A percentile compares a stretch with the other conserved stretches of the same genome.
Evolutionary conservation across 345 rosid genomes (phyloP).

Genomic region (Moricandia moricandioides): DNA sequence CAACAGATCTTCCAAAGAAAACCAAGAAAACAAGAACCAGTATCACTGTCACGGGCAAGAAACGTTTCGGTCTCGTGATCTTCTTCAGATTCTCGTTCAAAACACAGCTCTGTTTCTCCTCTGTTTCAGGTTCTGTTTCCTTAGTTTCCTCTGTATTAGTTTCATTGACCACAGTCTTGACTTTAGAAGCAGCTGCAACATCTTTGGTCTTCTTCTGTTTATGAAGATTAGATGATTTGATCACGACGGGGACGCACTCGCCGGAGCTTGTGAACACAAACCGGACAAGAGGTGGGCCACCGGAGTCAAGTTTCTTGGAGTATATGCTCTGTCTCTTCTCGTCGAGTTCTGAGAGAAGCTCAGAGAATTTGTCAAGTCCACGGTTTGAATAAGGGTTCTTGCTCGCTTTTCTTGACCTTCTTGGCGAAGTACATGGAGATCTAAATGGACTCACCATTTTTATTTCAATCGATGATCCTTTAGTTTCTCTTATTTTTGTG

Average conservation of each 20-base stretch:
- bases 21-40: conserved; percentile 55
- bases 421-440: conserved; percentile 40
- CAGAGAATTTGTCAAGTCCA: conserved; percentile 74
- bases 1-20: conserved; percentile 62
- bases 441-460: conserved; percentile 28
- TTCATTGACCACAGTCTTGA: conserved; percentile 24
- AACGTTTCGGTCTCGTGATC: conserved; percentile 45
- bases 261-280: conserved; percentile 47
- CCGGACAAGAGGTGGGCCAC: conserved; percentile 51
- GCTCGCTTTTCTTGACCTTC: conserved; percentile 40
- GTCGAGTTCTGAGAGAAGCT: conserved; percentile 57
- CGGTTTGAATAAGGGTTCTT: conserved; percentile 70
- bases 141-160: conserved; percentile 19
- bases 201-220: conserved; percentile 19
- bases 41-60: conserved; percentile 49
- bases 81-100: conserved; percentile 30
- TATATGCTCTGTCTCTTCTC: conserved; percentile 58
- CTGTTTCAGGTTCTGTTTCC: conserved; percentile 26
- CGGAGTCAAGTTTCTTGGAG: conserved; percentile 30
- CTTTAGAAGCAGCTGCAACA: conserved; percentile 34
- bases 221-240: conserved; percentile 39
- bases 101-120: conserved; percentile 29
- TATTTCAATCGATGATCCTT: neutral
- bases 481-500: conserved; percentile 1
- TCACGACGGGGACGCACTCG: conserved; percentile 54